Evolutionary conservation across 2,329 filamentous ascomycete species (phyloP).

Genomic region (Talaromyces sp.): DNA sequence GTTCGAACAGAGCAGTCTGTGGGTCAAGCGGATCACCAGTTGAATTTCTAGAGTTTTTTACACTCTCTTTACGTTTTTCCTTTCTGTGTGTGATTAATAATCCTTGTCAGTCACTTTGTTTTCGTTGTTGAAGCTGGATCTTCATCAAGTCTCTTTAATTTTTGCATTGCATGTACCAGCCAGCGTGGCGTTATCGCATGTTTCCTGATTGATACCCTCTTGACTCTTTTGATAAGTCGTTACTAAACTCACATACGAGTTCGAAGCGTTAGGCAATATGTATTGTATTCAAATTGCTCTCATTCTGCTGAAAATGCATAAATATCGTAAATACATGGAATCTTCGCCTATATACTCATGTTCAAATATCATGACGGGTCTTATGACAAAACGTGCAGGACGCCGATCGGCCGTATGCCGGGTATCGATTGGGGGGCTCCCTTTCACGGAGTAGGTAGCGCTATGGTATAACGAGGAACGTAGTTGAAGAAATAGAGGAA

Average conservation of each 20-base stretch:
- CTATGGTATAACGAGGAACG: not conserved
- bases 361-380: not conserved
- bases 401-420: slow-evolving; percentile 1
- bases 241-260: not conserved
- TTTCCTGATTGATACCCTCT: not conserved
- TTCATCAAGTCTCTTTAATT: not conserved
- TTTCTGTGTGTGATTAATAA: slow-evolving; percentile 1
- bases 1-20: slow-evolving; percentile 59
- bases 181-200: not conserved
- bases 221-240: not conserved
- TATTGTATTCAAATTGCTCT: not conserved
- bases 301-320: not conserved
- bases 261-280: not conserved
- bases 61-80: not conserved
- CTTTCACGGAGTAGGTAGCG: not conserved
- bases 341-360: not conserved
- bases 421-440: slow-evolving; percentile 4
- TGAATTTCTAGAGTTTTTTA: not conserved
- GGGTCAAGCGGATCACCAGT: slow-evolving; percentile 71
- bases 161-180: slow-evolving; percentile 7
- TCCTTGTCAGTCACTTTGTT: slow-evolving; percentile 3
- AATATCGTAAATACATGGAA: slow-evolving; percentile 1
- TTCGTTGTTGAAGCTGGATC: slow-evolving; percentile 8
- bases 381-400: not conserved
- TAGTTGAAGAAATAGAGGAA: not conserved